Conservation (phyloP, 2,329 filamentous ascomycete species). For the Cercospora sesami region DNA sequence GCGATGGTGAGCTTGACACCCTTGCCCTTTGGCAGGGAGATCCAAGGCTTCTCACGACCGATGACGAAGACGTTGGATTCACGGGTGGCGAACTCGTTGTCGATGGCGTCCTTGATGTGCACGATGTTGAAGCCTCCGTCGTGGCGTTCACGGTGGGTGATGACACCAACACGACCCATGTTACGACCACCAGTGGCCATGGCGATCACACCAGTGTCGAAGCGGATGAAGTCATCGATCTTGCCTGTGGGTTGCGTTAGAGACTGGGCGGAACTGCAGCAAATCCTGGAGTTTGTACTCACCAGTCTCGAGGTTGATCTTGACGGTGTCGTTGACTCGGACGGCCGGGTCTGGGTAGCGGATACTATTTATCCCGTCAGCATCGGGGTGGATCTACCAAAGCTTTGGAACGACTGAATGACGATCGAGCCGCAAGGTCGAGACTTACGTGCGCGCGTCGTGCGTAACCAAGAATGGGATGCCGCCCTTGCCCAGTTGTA, state of each 20-base stretch:
- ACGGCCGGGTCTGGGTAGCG: slow-evolving; percentile 97
- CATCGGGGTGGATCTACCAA: slow-evolving; percentile 61
- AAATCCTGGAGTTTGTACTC: slow-evolving; percentile 7
- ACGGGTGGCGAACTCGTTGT: slow-evolving; percentile 99
- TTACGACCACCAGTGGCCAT: slow-evolving; percentile 99
- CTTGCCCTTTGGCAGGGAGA: slow-evolving; percentile 99
- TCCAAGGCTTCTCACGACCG: slow-evolving; percentile 97
- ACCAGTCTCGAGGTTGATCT: slow-evolving; percentile 94
- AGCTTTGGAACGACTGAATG: slow-evolving; percentile 99
- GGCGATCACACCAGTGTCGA: slow-evolving; percentile 96
- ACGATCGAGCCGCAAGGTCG: slow-evolving; percentile 61
- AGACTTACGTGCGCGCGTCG: slow-evolving; percentile 99
- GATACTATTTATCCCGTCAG: slow-evolving; percentile 65
- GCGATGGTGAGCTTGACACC: slow-evolving; percentile 99
- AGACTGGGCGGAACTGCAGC: background rate
- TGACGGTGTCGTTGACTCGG: slow-evolving; percentile 99
- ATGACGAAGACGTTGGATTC: slow-evolving; percentile 99
- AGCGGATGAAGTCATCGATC: slow-evolving; percentile 97
- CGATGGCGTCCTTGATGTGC: slow-evolving; percentile 94
- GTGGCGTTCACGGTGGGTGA: slow-evolving; percentile 99
- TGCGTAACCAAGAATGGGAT: slow-evolving; percentile 99
- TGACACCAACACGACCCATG: slow-evolving; percentile 99
- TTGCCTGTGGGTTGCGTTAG: slow-evolving; percentile 52
- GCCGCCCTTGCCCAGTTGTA: slow-evolving; percentile 98
- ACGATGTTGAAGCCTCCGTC: slow-evolving; percentile 99